These are phyloP conservation scores for Myxozyma lipomycoides DNA, from an alignment of 805 yeast genomes.

Conservation along the genomic window DNA sequence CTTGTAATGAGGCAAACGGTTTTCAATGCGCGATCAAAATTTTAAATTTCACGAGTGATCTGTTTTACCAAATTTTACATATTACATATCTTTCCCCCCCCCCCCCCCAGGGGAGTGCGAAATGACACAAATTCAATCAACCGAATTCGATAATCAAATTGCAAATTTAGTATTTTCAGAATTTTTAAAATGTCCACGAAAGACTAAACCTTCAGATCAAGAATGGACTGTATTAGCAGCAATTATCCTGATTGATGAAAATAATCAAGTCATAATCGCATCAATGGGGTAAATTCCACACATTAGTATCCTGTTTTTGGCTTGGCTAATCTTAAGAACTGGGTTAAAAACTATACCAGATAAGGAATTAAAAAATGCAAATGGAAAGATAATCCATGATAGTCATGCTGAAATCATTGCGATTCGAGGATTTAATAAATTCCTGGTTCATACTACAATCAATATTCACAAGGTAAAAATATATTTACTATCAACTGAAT, in stretches of 20 bases:
- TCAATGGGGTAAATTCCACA: too few relatives aligned
- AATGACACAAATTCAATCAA: too few relatives aligned
- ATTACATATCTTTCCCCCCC: too few relatives aligned
- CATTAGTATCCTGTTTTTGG: background rate
- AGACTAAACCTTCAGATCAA: constrained; percentile 63
- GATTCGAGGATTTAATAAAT: constrained; percentile 64
- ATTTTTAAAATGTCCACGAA: constrained; percentile 26
- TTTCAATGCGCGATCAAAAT: too few relatives aligned
- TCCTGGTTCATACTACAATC: constrained; percentile 41
- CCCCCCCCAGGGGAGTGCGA: too few relatives aligned
- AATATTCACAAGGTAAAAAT: constrained; percentile 32
- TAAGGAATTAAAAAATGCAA: constrained; percentile 40
- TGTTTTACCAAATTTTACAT: too few relatives aligned
- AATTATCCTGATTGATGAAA: constrained; percentile 43
- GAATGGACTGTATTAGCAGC: constrained; percentile 90
- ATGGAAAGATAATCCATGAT: constrained; percentile 75
- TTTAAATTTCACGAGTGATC: too few relatives aligned
- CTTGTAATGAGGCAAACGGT: too few relatives aligned
- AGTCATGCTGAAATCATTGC: constrained; percentile 85
- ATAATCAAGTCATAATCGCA: too few relatives aligned
- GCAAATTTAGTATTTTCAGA: background rate
- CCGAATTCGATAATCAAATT: too few relatives aligned
- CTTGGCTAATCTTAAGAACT: constrained; percentile 46
- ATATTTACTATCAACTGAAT: constrained; percentile 63
- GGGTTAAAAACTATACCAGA: constrained; percentile 82